These are phyloP conservation scores for Hygrophorus russula DNA, from an alignment of 768 basidiomycete genomes.

Conservation along the genomic window DNA sequence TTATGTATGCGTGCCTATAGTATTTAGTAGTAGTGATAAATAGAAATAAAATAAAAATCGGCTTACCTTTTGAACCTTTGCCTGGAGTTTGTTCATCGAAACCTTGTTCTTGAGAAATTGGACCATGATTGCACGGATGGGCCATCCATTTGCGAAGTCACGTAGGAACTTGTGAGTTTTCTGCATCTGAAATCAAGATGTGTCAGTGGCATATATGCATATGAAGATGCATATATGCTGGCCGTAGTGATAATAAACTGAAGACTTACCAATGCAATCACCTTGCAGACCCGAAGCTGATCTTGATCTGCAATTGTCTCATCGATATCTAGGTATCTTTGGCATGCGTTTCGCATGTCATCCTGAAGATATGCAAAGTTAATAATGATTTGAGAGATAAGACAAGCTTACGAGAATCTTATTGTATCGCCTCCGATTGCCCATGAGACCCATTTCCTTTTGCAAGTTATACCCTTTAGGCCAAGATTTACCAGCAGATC, in stretches of 20 bases:
- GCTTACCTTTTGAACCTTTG: too few relatives aligned
- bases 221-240: neutral
- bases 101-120: neutral
- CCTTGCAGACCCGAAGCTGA: neutral
- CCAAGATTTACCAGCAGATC: neutral
- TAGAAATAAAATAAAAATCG: too few relatives aligned
- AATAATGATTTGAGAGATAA: neutral
- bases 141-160: neutral
- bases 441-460: neutral
- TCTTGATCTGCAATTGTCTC: neutral
- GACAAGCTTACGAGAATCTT: neutral
- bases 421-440: conserved; percentile 1
- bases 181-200: neutral
- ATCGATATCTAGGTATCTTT: neutral
- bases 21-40: too few relatives aligned
- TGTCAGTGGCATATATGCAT: neutral
- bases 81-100: too few relatives aligned
- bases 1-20: too few relatives aligned
- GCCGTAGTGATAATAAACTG: too few relatives aligned
- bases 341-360: neutral
- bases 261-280: neutral
- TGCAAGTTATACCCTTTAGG: conserved; percentile 3
- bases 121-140: neutral
- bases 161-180: neutral
- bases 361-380: neutral